These are phyloP conservation scores for Isatis tinctoria DNA, from an alignment of 345 rosid species.

Conservation along the genomic window DNA sequence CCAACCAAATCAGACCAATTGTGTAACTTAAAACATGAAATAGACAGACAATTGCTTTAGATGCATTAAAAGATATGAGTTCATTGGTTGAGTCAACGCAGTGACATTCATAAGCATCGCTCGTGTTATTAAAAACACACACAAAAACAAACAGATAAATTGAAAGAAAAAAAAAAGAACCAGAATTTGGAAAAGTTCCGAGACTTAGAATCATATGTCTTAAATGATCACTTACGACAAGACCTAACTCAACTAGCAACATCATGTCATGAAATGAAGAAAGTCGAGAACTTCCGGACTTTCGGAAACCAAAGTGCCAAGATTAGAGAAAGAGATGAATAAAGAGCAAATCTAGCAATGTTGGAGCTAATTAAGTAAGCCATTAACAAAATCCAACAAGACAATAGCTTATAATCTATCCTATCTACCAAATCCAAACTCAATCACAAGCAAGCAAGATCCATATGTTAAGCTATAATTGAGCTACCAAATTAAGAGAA, in stretches of 20 bases:
- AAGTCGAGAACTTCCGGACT: neutral
- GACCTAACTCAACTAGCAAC: neutral
- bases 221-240: neutral
- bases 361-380: neutral
- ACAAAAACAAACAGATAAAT: too few species aligned
- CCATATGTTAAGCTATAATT: neutral
- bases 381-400: neutral
- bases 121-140: too few species aligned
- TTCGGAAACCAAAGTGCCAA: neutral
- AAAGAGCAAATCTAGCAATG: neutral
- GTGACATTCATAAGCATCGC: neutral
- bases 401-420: neutral
- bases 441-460: slow-evolving; percentile 7
- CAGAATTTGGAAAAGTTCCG: too few species aligned
- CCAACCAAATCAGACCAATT: neutral
- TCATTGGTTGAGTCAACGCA: neutral
- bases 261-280: neutral
- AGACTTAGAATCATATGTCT: neutral
- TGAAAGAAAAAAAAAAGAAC: too few species aligned
- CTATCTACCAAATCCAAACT: neutral
- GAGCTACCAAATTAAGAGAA: neutral
- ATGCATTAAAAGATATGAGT: neutral
- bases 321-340: neutral
- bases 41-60: neutral
- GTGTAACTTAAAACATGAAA: neutral